A percentile compares a stretch with the other conserved stretches of the same genome.
Evolutionary conservation across 2,329 filamentous ascomycete species (phyloP).

Genomic region (Colletotrichum costaricense): DNA sequence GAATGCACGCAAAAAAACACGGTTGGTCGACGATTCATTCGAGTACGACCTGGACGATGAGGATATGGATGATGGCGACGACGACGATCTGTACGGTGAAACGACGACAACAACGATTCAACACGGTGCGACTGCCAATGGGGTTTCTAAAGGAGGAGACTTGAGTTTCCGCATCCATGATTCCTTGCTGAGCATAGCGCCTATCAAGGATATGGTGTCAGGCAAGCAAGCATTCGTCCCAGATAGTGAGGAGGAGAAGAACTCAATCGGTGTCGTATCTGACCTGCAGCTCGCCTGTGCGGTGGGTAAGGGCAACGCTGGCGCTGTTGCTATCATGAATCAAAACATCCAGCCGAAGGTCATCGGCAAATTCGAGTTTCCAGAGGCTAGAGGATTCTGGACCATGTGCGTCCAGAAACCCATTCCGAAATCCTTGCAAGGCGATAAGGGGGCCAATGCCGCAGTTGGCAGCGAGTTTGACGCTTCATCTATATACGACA

Average conservation of each 20-base stretch:
- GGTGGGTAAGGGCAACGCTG: conserved; percentile 73
- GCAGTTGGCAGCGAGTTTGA: conserved; percentile 67
- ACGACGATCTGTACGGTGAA: conserved; percentile 69
- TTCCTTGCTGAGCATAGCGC: conserved; percentile 79
- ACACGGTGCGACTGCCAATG: conserved; percentile 47
- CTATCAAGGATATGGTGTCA: conserved; percentile 79
- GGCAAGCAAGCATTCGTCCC: conserved; percentile 64
- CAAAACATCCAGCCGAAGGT: conserved; percentile 80
- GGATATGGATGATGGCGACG: conserved; percentile 71
- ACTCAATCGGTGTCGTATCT: conserved; percentile 60
- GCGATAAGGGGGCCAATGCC: conserved; percentile 60
- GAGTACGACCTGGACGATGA: conserved; percentile 64
- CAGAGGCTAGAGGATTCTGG: conserved; percentile 83
- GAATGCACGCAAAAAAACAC: conserved; percentile 70
- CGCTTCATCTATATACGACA: conserved; percentile 73
- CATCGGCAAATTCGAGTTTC: conserved; percentile 76
- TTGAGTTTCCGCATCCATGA: conserved; percentile 84
- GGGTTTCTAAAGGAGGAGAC: conserved; percentile 66
- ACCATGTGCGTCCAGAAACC: conserved; percentile 78
- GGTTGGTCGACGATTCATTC: conserved; percentile 65
- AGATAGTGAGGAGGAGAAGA: conserved; percentile 57
- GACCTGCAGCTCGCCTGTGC: conserved; percentile 70
- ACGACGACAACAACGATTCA: conserved; percentile 46
- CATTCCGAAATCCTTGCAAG: conserved; percentile 68
- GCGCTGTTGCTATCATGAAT: conserved; percentile 81